phyloP scores from a whole-genome alignment of 441 rosid species.

The Eruca vesicaria region DNA sequence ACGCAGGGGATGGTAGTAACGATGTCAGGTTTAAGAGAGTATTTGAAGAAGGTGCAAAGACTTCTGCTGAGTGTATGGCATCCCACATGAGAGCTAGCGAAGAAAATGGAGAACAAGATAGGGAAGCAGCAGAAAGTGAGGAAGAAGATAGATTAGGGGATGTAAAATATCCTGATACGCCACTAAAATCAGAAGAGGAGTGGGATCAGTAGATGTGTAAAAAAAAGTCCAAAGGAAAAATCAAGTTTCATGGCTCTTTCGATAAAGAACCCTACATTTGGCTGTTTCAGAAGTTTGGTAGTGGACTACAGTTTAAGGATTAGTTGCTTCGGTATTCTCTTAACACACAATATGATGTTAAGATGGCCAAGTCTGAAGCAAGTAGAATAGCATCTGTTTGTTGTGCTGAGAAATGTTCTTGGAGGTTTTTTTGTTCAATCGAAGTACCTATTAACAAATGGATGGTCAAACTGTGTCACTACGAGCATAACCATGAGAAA shows the following conservation, averaged over 20 bases:
- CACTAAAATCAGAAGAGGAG: not conserved
- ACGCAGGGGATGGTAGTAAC: too few species aligned
- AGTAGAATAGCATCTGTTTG: too few species aligned
- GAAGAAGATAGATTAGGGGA: not conserved
- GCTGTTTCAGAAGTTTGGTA: not conserved
- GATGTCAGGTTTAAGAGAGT: too few species aligned
- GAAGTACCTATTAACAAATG: not conserved
- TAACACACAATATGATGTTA: not conserved
- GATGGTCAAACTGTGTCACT: not conserved
- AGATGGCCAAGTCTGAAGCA: not conserved
- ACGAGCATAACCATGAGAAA: not conserved
- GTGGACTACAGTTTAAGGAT: not conserved
- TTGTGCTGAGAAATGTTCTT: too few species aligned
- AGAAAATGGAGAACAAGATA: not conserved
- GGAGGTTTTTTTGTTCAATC: not conserved
- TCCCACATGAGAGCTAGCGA: not conserved
- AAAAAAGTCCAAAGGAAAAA: not conserved
- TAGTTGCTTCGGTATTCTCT: not conserved
- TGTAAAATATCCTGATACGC: not conserved
- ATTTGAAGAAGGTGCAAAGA: not conserved
- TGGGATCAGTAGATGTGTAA: not conserved
- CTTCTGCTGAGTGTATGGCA: not conserved
- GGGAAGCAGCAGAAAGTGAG: not conserved
- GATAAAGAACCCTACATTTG: not conserved
- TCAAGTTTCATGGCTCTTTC: not conserved